Evolutionary conservation across 2,329 filamentous ascomycete genomes (phyloP), one percentile per base, ranked within the genome.

Genomic region (Stagonosporopsis vannaccii): DNA sequence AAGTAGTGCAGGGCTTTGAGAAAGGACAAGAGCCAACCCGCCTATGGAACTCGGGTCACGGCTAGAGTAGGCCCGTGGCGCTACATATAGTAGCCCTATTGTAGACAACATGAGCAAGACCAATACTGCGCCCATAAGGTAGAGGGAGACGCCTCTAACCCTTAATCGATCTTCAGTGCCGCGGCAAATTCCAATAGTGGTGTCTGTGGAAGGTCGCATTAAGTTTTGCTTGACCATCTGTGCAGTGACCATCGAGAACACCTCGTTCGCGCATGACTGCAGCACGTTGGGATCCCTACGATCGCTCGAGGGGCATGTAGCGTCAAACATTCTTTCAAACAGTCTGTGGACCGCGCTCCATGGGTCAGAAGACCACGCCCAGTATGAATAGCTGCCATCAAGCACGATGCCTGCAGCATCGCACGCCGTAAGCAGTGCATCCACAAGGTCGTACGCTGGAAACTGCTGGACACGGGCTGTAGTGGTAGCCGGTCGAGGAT

Each of bases 141-240:
- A 47, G 3, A 47, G 33, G 22, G 33, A 37, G 20, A 47, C 33
- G 9, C 44, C 44, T n/a, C 44, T 35, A 9, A 47, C 17, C 13
- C 44, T 19, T 12, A 47, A 33, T 7, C 44, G 44, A 30, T 47
- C 44, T 30, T 47, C 33, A 17, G 6, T 30, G 9, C 32, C 33
- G 32, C 25, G 44, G 20, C 44, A 47, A 4, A 25, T 37, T 20
- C 44, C 44, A 30, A 47, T 13, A 17, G 23, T 19, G 4, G 23
- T 15, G 11, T 47, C 23, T 20, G 23, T 17, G 8, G 33, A 47
- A 4, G 44, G 22, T 28, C 35, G 44, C 44, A 47, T 47, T 33
- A 39, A 36, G 17, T 25, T 39, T 22, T 47, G 44, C 33, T 47
- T 47, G 13, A 35, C 35, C 44, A 47, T 47, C 12, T 47, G 44